phyloP scores from a whole-genome alignment of 768 basidiomycete genomes.

The Phylloporus arenicola region DNA sequence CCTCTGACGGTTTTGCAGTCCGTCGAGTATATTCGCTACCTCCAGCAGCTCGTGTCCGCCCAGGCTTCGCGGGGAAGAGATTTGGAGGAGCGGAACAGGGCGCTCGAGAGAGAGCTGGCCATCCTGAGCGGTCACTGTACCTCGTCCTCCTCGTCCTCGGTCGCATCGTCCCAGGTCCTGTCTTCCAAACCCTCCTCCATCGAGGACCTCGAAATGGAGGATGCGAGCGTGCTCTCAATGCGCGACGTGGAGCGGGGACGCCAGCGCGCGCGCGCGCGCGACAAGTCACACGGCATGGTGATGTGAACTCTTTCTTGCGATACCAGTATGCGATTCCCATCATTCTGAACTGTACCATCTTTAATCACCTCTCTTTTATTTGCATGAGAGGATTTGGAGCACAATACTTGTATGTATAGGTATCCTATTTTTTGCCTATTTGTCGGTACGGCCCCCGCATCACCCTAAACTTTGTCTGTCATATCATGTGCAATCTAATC shows the following conservation, averaged over 20 bases:
- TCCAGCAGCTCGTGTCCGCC: slow-evolving; percentile 79
- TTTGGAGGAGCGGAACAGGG: slow-evolving; percentile 65
- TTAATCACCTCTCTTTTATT: neutral
- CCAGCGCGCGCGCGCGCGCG: slow-evolving; percentile 13
- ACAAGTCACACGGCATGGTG: slow-evolving; percentile 16
- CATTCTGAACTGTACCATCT: neutral
- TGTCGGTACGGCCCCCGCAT: no score
- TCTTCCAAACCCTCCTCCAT: no score
- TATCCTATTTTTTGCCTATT: neutral
- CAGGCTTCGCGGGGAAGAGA: slow-evolving; percentile 77
- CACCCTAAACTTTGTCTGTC: no score
- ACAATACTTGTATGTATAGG: neutral
- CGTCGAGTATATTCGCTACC: slow-evolving; percentile 59
- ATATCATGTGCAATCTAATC: neutral
- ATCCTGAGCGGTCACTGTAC: slow-evolving; percentile 21
- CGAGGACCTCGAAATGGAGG: slow-evolving; percentile 21
- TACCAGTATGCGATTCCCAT: neutral
- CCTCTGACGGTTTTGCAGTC: slow-evolving; percentile 29
- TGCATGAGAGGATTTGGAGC: neutral
- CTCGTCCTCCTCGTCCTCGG: slow-evolving; percentile 19
- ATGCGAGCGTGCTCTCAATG: neutral
- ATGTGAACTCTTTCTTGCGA: slow-evolving; percentile 6
- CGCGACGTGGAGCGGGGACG: slow-evolving; percentile 15
- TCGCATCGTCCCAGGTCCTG: slow-evolving; percentile 14
- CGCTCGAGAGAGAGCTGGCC: slow-evolving; percentile 27